Evolutionary conservation across 768 basidiomycete species (phyloP).

Genomic region (Suillus lakei): DNA sequence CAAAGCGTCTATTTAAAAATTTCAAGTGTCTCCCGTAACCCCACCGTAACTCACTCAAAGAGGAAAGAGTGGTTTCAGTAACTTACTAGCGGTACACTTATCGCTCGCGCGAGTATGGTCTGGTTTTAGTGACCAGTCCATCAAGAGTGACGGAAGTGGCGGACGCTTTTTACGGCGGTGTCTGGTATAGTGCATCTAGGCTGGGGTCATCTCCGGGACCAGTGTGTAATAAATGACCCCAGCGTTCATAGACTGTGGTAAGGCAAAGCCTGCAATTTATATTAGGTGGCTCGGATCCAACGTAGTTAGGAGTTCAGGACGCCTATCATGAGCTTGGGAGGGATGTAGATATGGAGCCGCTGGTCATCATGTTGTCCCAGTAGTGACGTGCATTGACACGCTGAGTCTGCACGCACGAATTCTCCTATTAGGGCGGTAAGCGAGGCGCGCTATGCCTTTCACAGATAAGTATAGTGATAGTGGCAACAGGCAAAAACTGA

Average conservation of each 20-base stretch:
- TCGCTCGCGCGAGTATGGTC: background rate
- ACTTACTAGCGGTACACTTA: background rate
- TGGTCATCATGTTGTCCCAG: background rate
- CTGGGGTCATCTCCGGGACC: constrained; percentile 7
- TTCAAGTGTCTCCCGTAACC: background rate
- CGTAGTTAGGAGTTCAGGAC: constrained; percentile 1
- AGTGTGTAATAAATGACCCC: background rate
- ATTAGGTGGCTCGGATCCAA: background rate
- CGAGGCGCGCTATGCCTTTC: constrained; percentile 1
- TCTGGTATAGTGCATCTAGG: constrained; percentile 1
- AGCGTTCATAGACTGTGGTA: background rate
- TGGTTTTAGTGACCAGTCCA: background rate
- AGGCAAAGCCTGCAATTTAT: background rate
- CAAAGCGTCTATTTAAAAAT: background rate
- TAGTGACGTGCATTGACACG: background rate
- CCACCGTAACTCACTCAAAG: background rate
- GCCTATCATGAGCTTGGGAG: constrained; percentile 7
- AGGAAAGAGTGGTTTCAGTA: background rate
- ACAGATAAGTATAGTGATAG: constrained; percentile 7
- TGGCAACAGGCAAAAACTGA: background rate
- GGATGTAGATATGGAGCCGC: constrained; percentile 1
- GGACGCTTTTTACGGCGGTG: constrained; percentile 4
- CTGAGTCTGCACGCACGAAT: constrained; percentile 3
- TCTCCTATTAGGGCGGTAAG: constrained; percentile 7
- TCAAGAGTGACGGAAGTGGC: background rate